These are phyloP conservation scores for Cryphonectria japonica DNA, from an alignment of 2,329 filamentous ascomycete species.

Conservation along the genomic window DNA sequence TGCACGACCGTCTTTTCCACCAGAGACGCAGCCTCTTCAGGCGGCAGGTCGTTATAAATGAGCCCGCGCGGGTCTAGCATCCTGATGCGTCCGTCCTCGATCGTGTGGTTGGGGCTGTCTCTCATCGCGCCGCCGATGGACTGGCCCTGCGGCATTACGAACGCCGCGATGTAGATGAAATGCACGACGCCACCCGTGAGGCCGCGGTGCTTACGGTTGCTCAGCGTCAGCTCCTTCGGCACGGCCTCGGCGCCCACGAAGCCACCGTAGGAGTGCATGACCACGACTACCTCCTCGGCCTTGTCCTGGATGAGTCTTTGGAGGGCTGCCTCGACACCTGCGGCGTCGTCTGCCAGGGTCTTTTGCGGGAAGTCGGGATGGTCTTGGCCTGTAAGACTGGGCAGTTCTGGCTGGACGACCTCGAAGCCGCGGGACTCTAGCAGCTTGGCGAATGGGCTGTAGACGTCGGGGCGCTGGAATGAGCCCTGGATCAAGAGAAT, in stretches of 20 bases:
- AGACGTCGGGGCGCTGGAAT: slow-evolving; percentile 12
- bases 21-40: slow-evolving; percentile 30
- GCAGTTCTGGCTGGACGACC: slow-evolving; percentile 13
- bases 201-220: slow-evolving; percentile 24
- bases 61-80: slow-evolving; percentile 19
- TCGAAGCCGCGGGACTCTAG: slow-evolving; percentile 11
- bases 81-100: slow-evolving; percentile 27
- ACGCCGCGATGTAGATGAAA: slow-evolving; percentile 32
- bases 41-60: slow-evolving; percentile 32
- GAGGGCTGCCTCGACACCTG: neutral
- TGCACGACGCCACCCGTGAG: slow-evolving; percentile 30
- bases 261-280: slow-evolving; percentile 36
- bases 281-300: slow-evolving; percentile 29
- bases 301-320: slow-evolving; percentile 27
- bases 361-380: slow-evolving; percentile 5
- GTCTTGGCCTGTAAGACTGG: slow-evolving; percentile 9
- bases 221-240: slow-evolving; percentile 27
- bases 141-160: slow-evolving; percentile 31
- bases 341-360: neutral
- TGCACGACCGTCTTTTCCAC: slow-evolving; percentile 24
- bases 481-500: slow-evolving; percentile 14
- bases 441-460: neutral
- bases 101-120: neutral
- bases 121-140: slow-evolving; percentile 24
- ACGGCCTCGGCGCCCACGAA: slow-evolving; percentile 33